Conservation (phyloP, 1,284 basidiomycete species). For the Caloboletus inedulis region DNA sequence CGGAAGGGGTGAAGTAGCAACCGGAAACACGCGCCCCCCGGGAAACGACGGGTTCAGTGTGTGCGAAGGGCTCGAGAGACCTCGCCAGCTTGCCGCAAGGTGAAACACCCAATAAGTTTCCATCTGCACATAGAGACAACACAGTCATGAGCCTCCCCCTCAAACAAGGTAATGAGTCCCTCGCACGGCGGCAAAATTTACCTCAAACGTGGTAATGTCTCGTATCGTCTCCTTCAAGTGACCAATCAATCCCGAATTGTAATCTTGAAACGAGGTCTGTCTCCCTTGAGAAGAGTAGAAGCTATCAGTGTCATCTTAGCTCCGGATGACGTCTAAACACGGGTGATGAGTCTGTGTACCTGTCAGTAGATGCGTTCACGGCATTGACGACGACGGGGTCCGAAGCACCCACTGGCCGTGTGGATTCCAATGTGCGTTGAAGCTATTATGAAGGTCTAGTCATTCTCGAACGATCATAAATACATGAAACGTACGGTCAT, state of each 20-base stretch:
- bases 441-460: slow-evolving; percentile 39
- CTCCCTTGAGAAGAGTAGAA: slow-evolving; percentile 86
- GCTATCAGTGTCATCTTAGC: slow-evolving; percentile 36
- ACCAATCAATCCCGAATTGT: slow-evolving; percentile 65
- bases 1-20: slow-evolving; percentile 9
- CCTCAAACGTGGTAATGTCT: slow-evolving; percentile 67
- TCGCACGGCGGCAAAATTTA: slow-evolving; percentile 28
- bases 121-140: slow-evolving; percentile 50
- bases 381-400: slow-evolving; percentile 44
- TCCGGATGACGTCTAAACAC: not conserved
- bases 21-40: slow-evolving; percentile 43
- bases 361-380: slow-evolving; percentile 75
- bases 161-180: not conserved
- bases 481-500: slow-evolving; percentile 38
- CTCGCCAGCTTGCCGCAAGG: slow-evolving; percentile 62
- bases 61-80: slow-evolving; percentile 20
- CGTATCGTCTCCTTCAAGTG: slow-evolving; percentile 47
- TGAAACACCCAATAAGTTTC: slow-evolving; percentile 78
- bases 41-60: slow-evolving; percentile 41
- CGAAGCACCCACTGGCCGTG: slow-evolving; percentile 40
- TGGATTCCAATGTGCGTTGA: slow-evolving; percentile 42
- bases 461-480: not conserved
- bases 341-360: slow-evolving; percentile 39
- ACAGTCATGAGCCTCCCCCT: not conserved
- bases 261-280: slow-evolving; percentile 75